Conservation (phyloP, 2,329 filamentous ascomycete genomes). For the Botryotinia narcissicola region DNA sequence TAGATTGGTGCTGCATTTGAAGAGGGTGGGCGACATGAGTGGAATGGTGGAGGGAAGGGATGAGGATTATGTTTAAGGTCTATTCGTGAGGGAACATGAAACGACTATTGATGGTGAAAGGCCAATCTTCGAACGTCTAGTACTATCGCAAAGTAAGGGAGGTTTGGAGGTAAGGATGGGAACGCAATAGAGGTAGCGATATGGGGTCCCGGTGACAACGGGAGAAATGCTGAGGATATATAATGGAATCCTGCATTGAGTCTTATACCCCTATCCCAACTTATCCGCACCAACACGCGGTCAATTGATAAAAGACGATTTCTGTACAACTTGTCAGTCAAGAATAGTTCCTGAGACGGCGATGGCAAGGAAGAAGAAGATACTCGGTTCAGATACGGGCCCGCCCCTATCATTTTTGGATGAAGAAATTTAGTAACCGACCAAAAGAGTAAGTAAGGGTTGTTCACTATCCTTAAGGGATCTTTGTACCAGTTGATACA, state of each 20-base stretch:
- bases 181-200: neutral
- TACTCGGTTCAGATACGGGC: neutral
- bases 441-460: neutral
- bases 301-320: neutral
- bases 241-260: neutral
- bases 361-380: neutral
- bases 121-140: neutral
- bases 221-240: neutral
- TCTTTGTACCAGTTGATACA: neutral
- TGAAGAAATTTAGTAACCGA: neutral
- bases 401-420: too few species aligned
- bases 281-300: neutral
- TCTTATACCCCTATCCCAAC: neutral
- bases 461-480: neutral
- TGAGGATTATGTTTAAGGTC: neutral
- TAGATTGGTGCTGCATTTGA: conserved; percentile 67
- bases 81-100: neutral
- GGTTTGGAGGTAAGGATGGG: neutral
- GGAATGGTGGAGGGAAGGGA: conserved; percentile 15
- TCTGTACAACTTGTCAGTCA: neutral
- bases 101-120: neutral
- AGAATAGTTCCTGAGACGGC: neutral
- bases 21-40: conserved; percentile 34
- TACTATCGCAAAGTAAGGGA: too few species aligned
- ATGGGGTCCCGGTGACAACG: neutral